A percentile compares a stretch with the other conserved stretches of the same genome.
Conservation (phyloP, 805 yeast species). For the Kodamaea restingae region DNA sequence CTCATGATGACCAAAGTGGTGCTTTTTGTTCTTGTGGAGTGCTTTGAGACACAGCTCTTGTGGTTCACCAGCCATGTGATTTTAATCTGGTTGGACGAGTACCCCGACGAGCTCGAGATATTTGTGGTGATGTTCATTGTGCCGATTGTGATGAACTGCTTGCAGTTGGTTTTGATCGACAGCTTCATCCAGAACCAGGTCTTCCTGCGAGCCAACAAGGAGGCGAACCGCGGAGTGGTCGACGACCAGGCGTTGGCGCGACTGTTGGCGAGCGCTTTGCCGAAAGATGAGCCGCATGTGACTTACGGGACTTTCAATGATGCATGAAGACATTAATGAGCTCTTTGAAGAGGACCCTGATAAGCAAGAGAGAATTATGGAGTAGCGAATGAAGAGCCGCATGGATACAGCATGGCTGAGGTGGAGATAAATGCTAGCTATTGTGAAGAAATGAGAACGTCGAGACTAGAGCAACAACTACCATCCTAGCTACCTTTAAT, state of each 20-base stretch:
- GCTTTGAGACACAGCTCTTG: slow-evolving; percentile 50
- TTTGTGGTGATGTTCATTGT: slow-evolving; percentile 81
- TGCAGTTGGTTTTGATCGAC: slow-evolving; percentile 71
- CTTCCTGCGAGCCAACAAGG: slow-evolving; percentile 31
- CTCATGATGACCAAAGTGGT: slow-evolving; percentile 62
- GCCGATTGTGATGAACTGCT: slow-evolving; percentile 68
- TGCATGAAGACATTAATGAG: too few relatives aligned
- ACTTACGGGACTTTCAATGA: too few relatives aligned
- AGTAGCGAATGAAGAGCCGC: too few relatives aligned
- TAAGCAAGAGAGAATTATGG: too few relatives aligned
- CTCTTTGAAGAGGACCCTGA: too few relatives aligned
- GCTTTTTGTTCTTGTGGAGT: slow-evolving; percentile 57
- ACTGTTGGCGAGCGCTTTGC: neutral
- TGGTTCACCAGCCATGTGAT: slow-evolving; percentile 65
- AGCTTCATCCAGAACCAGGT: slow-evolving; percentile 61
- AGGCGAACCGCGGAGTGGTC: slow-evolving; percentile 10
- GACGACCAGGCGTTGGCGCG: slow-evolving; percentile 2
- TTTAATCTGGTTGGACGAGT: slow-evolving; percentile 76
- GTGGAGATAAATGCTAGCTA: too few relatives aligned
- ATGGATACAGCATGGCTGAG: too few relatives aligned
- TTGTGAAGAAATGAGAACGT: too few relatives aligned
- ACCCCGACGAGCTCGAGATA: slow-evolving; percentile 74
- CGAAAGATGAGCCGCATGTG: neutral
- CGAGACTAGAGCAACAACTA: too few relatives aligned
- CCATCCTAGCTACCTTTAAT: too few relatives aligned